These are phyloP conservation scores for Luffa acutangula DNA, from an alignment of 306 rosid species.

Conservation along the genomic window DNA sequence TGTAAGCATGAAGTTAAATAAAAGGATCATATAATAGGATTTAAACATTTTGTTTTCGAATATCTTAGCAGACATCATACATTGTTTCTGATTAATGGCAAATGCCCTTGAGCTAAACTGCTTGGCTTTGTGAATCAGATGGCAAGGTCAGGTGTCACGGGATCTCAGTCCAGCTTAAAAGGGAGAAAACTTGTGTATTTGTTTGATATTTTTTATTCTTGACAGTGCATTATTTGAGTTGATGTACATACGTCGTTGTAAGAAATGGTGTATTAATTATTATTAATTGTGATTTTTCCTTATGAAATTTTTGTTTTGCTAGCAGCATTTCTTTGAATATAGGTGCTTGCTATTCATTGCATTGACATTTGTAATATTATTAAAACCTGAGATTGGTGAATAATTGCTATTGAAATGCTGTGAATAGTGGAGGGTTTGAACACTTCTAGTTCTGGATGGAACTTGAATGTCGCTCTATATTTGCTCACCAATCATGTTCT, in stretches of 20 bases:
- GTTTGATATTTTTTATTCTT: conserved; percentile 23
- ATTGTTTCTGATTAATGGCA: not conserved
- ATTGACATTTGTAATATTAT: conserved; percentile 26
- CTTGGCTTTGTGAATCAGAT: conserved; percentile 46
- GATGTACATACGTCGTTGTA: not conserved
- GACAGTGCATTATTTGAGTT: conserved; percentile 12
- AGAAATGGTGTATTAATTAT: conserved; percentile 15
- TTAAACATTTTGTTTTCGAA: not conserved
- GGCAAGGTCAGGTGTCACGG: conserved; percentile 87
- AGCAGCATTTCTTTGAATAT: conserved; percentile 28
- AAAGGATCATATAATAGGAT: not conserved
- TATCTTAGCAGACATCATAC: not conserved
- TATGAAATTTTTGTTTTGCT: conserved; percentile 17
- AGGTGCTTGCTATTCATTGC: conserved; percentile 32
- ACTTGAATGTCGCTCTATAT: not conserved
- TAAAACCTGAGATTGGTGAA: not conserved
- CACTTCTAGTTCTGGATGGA: not conserved
- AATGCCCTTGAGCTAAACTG: not conserved
- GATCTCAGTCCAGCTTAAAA: conserved; percentile 61
- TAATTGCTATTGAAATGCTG: conserved; percentile 4
- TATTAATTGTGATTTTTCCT: conserved; percentile 9
- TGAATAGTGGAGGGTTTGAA: not conserved
- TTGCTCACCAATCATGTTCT: not conserved
- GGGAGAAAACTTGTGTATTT: conserved; percentile 14
- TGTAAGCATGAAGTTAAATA: not conserved